Evolutionary conservation across 306 rosid species (phyloP).

Genomic region (Vigna trinervia): DNA sequence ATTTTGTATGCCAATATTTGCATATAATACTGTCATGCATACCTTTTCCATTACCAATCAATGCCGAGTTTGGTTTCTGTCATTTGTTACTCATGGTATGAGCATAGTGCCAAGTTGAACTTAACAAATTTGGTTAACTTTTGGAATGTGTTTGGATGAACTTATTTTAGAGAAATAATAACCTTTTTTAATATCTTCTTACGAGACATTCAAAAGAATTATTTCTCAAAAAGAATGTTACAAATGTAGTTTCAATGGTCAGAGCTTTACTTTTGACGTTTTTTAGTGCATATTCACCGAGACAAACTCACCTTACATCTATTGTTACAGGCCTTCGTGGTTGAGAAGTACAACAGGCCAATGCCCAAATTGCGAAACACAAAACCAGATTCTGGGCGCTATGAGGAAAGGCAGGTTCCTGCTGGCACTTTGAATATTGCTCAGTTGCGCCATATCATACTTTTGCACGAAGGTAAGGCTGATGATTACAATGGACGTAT

Average conservation of each 20-base stretch:
- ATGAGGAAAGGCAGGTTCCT: slow-evolving; percentile 71
- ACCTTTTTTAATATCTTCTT: background rate
- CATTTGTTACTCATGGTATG: slow-evolving; percentile 7
- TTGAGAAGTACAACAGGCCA: slow-evolving; percentile 72
- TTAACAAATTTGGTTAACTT: slow-evolving; percentile 11
- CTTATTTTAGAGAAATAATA: slow-evolving; percentile 9
- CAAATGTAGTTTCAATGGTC: slow-evolving; percentile 11
- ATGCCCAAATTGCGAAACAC: slow-evolving; percentile 84
- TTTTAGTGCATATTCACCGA: background rate
- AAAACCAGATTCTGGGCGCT: slow-evolving; percentile 62
- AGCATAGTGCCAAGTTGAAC: background rate
- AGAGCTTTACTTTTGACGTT: background rate
- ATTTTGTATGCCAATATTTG: slow-evolving; percentile 21
- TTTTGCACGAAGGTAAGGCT: slow-evolving; percentile 81
- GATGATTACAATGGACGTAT: slow-evolving; percentile 78
- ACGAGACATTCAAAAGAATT: background rate
- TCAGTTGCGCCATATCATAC: slow-evolving; percentile 78
- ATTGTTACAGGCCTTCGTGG: slow-evolving; percentile 70
- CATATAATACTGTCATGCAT: slow-evolving; percentile 1
- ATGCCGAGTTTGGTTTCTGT: slow-evolving; percentile 8
- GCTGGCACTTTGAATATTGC: slow-evolving; percentile 81
- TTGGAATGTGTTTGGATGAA: background rate
- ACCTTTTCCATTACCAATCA: background rate
- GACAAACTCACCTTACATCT: slow-evolving; percentile 30
- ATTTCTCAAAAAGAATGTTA: background rate